Evolutionary conservation across 1,284 basidiomycete genomes (phyloP), one percentile per base, ranked within the genome.

Genomic region (Apiotrichum veenhuisii): DNA sequence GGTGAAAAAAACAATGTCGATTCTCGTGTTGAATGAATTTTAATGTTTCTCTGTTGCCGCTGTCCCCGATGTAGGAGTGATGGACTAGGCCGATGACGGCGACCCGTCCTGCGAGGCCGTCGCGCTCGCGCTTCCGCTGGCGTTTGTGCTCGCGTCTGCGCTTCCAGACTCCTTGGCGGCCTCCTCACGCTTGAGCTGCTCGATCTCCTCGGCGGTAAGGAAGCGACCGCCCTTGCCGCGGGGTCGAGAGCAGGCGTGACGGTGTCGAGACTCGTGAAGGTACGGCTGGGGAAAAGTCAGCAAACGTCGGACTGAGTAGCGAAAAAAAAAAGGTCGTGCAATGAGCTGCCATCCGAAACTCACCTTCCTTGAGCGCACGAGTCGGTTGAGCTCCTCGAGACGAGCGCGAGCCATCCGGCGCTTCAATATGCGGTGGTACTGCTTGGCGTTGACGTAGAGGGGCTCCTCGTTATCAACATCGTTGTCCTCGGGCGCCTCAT

Each of bases 141-240:
- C 54, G 34, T 30, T 43, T 9, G 50, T 30, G 15, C 41, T 52
- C 49, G 18, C 52, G 25, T 49, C 15, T 12, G 46, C 38, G 25
- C 30, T 44, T 18, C 18, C 33, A 8, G 41, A 47, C 41, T 43
- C 54, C 54, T 69, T 67, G 17, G 59, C 69, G 3, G 64, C 68
- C 56, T 76, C 71, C 49, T 78, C 73, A 37, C 65, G 69, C 59
- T 78, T 78, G 41, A 78, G 64, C 44, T 71, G 72, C 55, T 76
- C 76, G 42, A 94, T 93, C 77, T 97, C 92, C 26, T 93, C 91
- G 40, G 92, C 89, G 8, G 93, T 97, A 64, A 98, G 84, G 80
- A 98, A 98, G 33, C 95, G 86, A 22, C 95, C 95, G 27, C 96
- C 95, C 38, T 95, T 94, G 1, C 95, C 95, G 61, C 96, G 83